phyloP scores from a whole-genome alignment of 305 asterid genomes.

The Solanum hybrid region DNA sequence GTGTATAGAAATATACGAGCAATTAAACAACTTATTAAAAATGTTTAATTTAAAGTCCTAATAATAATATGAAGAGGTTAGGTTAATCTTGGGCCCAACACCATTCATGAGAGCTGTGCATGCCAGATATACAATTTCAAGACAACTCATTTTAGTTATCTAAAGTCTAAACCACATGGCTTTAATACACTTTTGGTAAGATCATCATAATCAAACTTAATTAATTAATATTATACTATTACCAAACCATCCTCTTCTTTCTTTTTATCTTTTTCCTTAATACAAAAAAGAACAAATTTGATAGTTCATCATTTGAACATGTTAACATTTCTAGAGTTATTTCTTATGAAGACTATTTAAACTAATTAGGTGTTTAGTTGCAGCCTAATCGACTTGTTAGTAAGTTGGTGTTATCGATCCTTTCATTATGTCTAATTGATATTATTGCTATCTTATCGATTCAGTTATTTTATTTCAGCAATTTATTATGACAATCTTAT shows the following conservation, averaged over 20 bases:
- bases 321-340: neutral
- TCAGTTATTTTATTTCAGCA: too few species aligned
- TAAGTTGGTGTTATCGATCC: neutral
- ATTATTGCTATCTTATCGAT: too few species aligned
- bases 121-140: constrained; percentile 1
- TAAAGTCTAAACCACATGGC: constrained; percentile 30
- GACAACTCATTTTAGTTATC: constrained; percentile 39
- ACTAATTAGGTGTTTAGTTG: neutral
- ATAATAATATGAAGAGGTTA: constrained; percentile 11
- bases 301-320: neutral
- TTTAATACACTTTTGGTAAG: neutral
- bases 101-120: constrained; percentile 4
- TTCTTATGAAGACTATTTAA: neutral
- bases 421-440: neutral
- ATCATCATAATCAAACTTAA: neutral
- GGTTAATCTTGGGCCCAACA: constrained; percentile 28
- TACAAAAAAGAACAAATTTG: neutral
- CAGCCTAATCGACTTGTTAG: neutral
- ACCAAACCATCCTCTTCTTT: neutral
- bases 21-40: neutral
- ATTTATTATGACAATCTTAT: neutral
- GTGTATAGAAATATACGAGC: neutral
- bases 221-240: neutral
- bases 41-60: neutral
- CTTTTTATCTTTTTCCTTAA: neutral